A percentile compares a stretch with the other conserved stretches of the same genome.
These are phyloP conservation scores for Chrysoporthe puriensis DNA, from an alignment of 2,329 filamentous ascomycete species.

Conservation along the genomic window DNA sequence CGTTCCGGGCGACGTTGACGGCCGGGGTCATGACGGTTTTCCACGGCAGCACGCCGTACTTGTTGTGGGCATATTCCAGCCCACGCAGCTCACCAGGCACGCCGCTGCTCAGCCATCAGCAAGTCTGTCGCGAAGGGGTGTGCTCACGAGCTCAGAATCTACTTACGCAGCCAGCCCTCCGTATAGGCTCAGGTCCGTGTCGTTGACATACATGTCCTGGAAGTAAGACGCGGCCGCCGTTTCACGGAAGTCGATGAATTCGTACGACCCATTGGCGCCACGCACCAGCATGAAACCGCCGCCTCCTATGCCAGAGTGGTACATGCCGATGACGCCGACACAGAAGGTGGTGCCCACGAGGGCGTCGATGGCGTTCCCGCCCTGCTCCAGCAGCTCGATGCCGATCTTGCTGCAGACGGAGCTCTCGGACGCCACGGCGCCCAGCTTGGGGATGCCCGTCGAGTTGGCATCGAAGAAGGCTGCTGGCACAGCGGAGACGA, in stretches of 20 bases:
- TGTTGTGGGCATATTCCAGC: constrained; percentile 72
- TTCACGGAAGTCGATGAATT: constrained; percentile 85
- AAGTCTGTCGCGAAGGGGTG: neutral
- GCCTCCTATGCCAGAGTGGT: constrained; percentile 73
- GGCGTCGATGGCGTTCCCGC: constrained; percentile 70
- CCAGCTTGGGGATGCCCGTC: constrained; percentile 38
- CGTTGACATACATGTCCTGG: constrained; percentile 79
- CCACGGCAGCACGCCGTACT: constrained; percentile 68
- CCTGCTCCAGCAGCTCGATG: constrained; percentile 56
- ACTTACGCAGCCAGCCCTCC: constrained; percentile 75
- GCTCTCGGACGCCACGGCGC: constrained; percentile 66
- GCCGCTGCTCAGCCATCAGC: constrained; percentile 46
- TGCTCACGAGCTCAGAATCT: constrained; percentile 29
- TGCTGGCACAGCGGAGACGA: constrained; percentile 36
- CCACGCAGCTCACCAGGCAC: constrained; percentile 75
- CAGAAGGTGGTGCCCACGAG: constrained; percentile 68
- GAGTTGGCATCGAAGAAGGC: constrained; percentile 23
- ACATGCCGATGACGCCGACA: constrained; percentile 66
- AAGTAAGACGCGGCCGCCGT: constrained; percentile 78
- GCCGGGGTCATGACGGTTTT: constrained; percentile 70
- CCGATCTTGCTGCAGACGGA: constrained; percentile 63
- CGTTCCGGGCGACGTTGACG: constrained; percentile 71
- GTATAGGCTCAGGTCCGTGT: constrained; percentile 64
- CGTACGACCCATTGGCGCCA: constrained; percentile 66
- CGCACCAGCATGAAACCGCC: constrained; percentile 81